Base-by-base conservation (phyloP, 257 asterid genomes). In the Solanum lignicaule region DNA sequence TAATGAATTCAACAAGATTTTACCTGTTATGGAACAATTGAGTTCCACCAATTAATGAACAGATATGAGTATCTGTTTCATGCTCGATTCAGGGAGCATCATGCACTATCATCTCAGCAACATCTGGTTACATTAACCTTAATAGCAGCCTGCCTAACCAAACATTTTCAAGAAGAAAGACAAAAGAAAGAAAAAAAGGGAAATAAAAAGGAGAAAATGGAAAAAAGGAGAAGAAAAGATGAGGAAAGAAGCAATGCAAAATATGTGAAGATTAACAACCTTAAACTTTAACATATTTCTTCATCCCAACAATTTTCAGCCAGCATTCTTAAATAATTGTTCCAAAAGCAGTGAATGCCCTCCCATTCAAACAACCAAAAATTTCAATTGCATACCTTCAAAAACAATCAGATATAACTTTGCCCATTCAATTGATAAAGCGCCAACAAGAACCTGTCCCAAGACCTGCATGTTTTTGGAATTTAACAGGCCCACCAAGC, bases 81-180 rank as follows among this genome's bases (percentile, higher is more conserved):
- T 87, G 83, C 90, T 83, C 81, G 73, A 86, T 46, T 71, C 88
- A 83, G 87, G 87, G 89, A 83, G 89, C 86, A 87, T 78, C 81
- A 29, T 46, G 87, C 86, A 60, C 88, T 91, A 90, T 93, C 94
- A 88, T 92, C 93, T 89, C 90, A 35, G 94, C 93, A 90, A 91
- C 94, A 91, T 90, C 96, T 87, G 91, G 88, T 87, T 88, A 89
- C 92, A 88, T 91, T 89, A 73, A 90, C 96, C 91, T 88, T 93
- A 93, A 66, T 88, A 89, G 94, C 91, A 91, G 91, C 91, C 92
- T 87, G 88, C 98, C 98, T 94, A 93, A 87, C 92, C 93, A 94
- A 90, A 86, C 91, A 93, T 75, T 90, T 87, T 55, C 86, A 91
- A 91, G 88, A 69, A 86, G 65, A 72, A 33, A 83, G 87, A 86